Percentiles rank a stretch among this genome's conserved stretches.
Evolutionary conservation across 495 filamentous ascomycete genomes (phyloP).

Genomic region (Tuber borchii): DNA sequence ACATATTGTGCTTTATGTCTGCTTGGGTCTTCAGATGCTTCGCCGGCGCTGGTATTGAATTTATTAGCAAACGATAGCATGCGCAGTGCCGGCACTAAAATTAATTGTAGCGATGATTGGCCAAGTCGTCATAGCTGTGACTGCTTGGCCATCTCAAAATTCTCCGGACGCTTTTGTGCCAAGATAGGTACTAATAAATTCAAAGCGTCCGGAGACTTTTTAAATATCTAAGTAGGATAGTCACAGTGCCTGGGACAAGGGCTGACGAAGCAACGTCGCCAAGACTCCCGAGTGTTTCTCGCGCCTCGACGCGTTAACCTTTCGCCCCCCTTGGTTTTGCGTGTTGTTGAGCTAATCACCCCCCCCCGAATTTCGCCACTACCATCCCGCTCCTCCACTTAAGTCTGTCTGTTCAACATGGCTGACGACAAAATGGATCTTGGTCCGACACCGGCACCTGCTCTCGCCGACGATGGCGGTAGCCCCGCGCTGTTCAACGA

Average conservation of each 20-base stretch:
- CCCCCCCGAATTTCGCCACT: background rate
- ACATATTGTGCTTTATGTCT: background rate
- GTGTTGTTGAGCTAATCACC: background rate
- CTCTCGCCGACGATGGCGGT: background rate
- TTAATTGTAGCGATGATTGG: background rate
- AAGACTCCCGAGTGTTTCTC: background rate
- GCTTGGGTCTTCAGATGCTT: background rate
- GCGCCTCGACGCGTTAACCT: constrained; percentile 3
- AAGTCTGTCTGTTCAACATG: background rate
- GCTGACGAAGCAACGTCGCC: background rate
- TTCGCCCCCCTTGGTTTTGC: background rate
- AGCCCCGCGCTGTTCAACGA: constrained; percentile 35
- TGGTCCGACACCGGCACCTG: background rate
- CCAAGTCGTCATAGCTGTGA: background rate
- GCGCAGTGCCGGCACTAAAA: background rate
- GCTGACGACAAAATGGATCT: background rate
- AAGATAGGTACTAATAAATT: too few species aligned
- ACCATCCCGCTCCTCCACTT: background rate
- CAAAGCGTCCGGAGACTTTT: too few species aligned
- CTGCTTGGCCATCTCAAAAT: too few species aligned
- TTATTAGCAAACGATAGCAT: too few species aligned
- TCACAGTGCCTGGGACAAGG: accelerated
- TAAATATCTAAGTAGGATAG: too few species aligned
- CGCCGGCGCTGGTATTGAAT: background rate
- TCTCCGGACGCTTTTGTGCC: too few species aligned